These are phyloP conservation scores for Puccinia brachypodii DNA, from an alignment of 1,284 basidiomycete genomes.

Conservation along the genomic window DNA sequence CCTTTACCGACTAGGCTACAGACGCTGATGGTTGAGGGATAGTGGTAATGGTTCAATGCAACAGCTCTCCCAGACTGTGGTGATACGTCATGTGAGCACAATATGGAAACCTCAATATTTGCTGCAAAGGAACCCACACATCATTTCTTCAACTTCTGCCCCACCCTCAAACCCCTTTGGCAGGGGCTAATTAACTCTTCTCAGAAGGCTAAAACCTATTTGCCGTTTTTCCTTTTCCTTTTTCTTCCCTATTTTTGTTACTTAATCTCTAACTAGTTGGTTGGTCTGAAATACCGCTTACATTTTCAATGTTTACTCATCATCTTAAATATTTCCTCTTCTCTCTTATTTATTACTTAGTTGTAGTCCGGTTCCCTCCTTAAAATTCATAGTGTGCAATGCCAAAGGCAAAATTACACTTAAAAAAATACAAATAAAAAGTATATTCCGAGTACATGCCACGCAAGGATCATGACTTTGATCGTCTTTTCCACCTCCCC, in stretches of 20 bases:
- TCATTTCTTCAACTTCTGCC: not conserved
- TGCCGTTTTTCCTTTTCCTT: not conserved
- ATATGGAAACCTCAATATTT: no score
- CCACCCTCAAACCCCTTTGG: not conserved
- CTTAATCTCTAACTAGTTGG: no score
- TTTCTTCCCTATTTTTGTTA: not conserved
- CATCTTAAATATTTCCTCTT: not conserved
- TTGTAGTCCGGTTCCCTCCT: not conserved
- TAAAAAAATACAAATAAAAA: not conserved
- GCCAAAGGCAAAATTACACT: not conserved
- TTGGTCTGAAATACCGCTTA: no score
- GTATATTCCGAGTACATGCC: no score
- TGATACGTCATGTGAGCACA: no score
- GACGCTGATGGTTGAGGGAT: no score
- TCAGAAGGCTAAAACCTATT: not conserved
- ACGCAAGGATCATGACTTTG: no score
- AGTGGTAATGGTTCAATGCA: no score
- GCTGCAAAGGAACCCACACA: not conserved
- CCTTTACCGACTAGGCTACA: no score
- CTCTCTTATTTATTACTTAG: not conserved
- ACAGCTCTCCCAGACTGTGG: no score
- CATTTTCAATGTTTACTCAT: no score
- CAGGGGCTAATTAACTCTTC: not conserved
- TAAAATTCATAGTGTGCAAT: slow-evolving; percentile 4
- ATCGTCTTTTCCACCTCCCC: no score